A percentile compares a stretch with the other conserved stretches of the same genome.
Evolutionary conservation across 2,329 filamentous ascomycete species (phyloP).

Genomic region (Colletotrichum endophyticum): DNA sequence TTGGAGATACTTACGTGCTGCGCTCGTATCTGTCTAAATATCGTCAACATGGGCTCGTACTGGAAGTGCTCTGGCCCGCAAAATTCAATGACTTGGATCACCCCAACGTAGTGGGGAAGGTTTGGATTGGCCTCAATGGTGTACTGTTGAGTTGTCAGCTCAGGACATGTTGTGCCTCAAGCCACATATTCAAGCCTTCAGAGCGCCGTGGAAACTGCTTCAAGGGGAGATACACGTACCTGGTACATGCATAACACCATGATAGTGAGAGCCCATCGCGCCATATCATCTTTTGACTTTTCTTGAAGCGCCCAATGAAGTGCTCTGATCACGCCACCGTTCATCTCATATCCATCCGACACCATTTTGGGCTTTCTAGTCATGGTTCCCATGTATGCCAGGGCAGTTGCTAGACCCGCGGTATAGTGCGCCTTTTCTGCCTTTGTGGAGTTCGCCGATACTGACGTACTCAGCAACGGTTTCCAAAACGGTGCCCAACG

Average conservation of each 20-base stretch:
- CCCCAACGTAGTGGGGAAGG: not conserved
- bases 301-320: not conserved
- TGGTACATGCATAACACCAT: conserved; percentile 3
- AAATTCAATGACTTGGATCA: not conserved
- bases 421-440: not conserved
- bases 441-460: not conserved
- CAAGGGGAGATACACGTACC: not conserved
- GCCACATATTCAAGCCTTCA: not conserved
- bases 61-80: conserved; percentile 9
- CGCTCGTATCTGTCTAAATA: not conserved
- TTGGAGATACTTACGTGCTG: not conserved
- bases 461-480: not conserved
- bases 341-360: not conserved
- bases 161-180: rapidly evolving
- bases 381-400: not conserved
- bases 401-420: not conserved
- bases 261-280: not conserved
- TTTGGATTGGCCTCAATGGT: not conserved
- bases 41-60: conserved; percentile 4
- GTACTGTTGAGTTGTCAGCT: not conserved
- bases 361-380: not conserved
- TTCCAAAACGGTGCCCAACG: conserved; percentile 9
- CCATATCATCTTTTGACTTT: not conserved
- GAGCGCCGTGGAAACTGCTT: too few species aligned
- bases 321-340: not conserved